Evolutionary conservation across 176 grass and related monocot species (phyloP).

Genomic region (Carex parvula): DNA sequence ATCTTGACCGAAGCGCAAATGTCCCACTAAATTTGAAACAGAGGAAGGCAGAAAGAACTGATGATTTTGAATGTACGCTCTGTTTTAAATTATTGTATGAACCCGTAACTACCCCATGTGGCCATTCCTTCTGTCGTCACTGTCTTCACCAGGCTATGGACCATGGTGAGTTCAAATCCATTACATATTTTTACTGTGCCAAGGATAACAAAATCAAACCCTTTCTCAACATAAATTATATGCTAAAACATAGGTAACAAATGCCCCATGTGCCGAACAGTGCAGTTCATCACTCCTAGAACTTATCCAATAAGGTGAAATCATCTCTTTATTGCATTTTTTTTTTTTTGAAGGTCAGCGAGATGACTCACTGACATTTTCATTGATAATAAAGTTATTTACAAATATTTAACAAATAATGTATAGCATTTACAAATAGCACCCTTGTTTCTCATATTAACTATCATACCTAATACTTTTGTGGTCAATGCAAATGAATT

Average conservation of each 20-base stretch:
- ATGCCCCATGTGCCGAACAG: slow-evolving; percentile 93
- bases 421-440: slow-evolving; percentile 4
- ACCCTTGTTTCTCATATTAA: background rate
- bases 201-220: slow-evolving; percentile 27
- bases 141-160: slow-evolving; percentile 97
- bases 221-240: slow-evolving; percentile 24
- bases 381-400: no score
- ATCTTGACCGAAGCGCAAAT: slow-evolving; percentile 60
- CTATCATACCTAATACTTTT: background rate
- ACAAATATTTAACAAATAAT: background rate
- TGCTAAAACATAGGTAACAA: slow-evolving; percentile 68
- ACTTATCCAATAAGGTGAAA: slow-evolving; percentile 83
- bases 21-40: slow-evolving; percentile 48
- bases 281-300: slow-evolving; percentile 91
- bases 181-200: background rate
- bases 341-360: no score
- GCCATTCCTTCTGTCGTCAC: slow-evolving; percentile 94
- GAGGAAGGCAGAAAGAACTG: slow-evolving; percentile 52
- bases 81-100: slow-evolving; percentile 95
- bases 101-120: slow-evolving; percentile 99
- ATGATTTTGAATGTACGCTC: slow-evolving; percentile 95
- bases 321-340: background rate
- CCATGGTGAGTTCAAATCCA: slow-evolving; percentile 54
- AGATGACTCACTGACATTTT: no score
- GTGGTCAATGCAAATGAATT: background rate